A percentile compares a stretch with the other conserved stretches of the same genome.
These are phyloP conservation scores for Phaseolus coccineus DNA, from an alignment of 331 rosid genomes.

Conservation along the genomic window DNA sequence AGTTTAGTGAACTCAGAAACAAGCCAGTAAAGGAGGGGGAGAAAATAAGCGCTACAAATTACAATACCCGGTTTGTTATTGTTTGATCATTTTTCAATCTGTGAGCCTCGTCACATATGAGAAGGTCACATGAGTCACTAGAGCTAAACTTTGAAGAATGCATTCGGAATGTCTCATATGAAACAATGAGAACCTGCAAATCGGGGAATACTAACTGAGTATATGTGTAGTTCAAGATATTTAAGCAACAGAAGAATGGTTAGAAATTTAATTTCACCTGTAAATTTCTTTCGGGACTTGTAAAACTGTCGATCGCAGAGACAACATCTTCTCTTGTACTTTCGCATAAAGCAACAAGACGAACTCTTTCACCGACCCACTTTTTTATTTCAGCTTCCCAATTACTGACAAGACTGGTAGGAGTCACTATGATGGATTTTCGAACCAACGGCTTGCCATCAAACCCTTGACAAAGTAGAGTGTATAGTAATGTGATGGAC, in stretches of 20 bases:
- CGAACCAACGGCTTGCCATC: slow-evolving; percentile 82
- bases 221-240: slow-evolving; percentile 30
- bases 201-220: slow-evolving; percentile 27
- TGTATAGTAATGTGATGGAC: slow-evolving; percentile 87
- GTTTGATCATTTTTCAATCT: slow-evolving; percentile 97
- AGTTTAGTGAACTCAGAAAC: slow-evolving; percentile 34
- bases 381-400: slow-evolving; percentile 97
- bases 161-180: slow-evolving; percentile 95
- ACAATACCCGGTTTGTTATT: slow-evolving; percentile 82
- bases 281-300: slow-evolving; percentile 60
- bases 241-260: slow-evolving; percentile 24
- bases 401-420: slow-evolving; percentile 97
- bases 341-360: slow-evolving; percentile 84
- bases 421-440: slow-evolving; percentile 92
- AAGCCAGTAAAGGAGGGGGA: neutral
- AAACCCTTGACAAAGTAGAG: slow-evolving; percentile 92
- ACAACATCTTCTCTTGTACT: slow-evolving; percentile 85
- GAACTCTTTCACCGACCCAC: slow-evolving; percentile 91
- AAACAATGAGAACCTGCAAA: slow-evolving; percentile 83
- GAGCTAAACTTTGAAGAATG: slow-evolving; percentile 81
- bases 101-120: slow-evolving; percentile 98
- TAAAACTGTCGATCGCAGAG: slow-evolving; percentile 80
- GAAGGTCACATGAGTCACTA: slow-evolving; percentile 82
- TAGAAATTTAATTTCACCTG: slow-evolving; percentile 58
- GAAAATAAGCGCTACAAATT: neutral